Base-by-base conservation (phyloP, 306 rosid genomes). In the Elaeagnus macrophylla region DNA sequence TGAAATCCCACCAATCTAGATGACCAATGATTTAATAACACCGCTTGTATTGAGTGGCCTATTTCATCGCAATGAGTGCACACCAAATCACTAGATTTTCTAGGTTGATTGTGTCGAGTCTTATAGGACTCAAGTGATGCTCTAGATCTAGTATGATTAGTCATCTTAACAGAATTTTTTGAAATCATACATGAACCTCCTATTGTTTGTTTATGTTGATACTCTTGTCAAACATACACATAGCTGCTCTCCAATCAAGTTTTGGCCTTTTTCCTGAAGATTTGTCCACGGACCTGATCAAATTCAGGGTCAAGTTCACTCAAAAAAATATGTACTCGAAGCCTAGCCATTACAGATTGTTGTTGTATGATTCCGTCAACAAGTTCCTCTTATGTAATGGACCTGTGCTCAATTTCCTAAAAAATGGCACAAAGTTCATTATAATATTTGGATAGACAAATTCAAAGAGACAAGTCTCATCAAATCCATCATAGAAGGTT, bases 261-360 rank as follows among this genome's bases (percentile, higher is more conserved):
- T 40, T 40, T 11, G 12, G 44, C 3, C 3, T 40, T 11, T 40
- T 40, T 40, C 12, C 44, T 8, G 1, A 40, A 0, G 7, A 40
- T 4, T 40, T 40, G 3, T 7, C 44, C 44, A 11, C 12, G 5
- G 0, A 57, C 62, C 20, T 25, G 17, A 42, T 57, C 41, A 57
- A 42, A 57, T 13, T 57, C 62, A 1, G 7, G 11, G n/a, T 57
- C 40, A 43, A 57, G 62, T 20, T 51, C 19, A 44, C 52, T 57
- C 0, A 57, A 39, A 43, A 57, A 57, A 2, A 43, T 43, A 8
- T 25, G 51, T 5, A 57, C 52, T 12, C 41, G 12, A 25, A 57
- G 18, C 51, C 19, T 43, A 15, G 60, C 47, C 60, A 56, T 40
- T 0, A 14, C 0, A 0, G n/a, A 56, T 15, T 16, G 47, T 9